phyloP scores from a whole-genome alignment of 371 early-diverging fungal genomes.

The Zopfochytrium polystomum region DNA sequence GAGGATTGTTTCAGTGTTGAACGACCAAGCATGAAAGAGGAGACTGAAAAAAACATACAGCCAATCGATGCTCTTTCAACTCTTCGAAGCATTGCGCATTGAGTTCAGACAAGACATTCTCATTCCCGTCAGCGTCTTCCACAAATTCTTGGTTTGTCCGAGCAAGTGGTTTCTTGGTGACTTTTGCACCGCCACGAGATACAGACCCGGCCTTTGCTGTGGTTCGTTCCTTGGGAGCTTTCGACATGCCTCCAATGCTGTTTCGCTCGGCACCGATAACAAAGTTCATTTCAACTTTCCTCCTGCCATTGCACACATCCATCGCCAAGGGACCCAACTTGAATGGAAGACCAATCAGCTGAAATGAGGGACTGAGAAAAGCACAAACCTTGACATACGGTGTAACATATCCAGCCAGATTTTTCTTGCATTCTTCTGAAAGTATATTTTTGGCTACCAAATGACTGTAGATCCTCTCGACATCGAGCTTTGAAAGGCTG shows the following conservation, averaged over 20 bases:
- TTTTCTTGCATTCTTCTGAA: slow-evolving; percentile 44
- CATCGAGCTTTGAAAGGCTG: slow-evolving; percentile 45
- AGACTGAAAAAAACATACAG: slow-evolving; percentile 10
- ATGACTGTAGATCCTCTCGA: slow-evolving; percentile 65
- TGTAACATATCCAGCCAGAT: slow-evolving; percentile 37
- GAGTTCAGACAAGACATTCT: neutral
- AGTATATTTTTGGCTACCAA: slow-evolving; percentile 61
- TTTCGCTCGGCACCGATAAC: neutral
- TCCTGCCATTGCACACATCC: slow-evolving; percentile 4
- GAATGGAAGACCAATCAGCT: neutral
- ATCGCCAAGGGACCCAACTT: slow-evolving; percentile 3
- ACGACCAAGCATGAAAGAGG: slow-evolving; percentile 6
- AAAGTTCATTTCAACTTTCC: slow-evolving; percentile 5
- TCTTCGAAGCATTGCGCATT: slow-evolving; percentile 17
- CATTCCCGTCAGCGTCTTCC: neutral
- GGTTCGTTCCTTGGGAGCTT: neutral
- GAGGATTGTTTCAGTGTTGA: slow-evolving; percentile 7
- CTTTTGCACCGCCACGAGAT: slow-evolving; percentile 22
- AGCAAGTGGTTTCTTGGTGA: neutral
- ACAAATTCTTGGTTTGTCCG: slow-evolving; percentile 4
- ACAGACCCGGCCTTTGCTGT: neutral
- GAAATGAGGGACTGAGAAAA: neutral
- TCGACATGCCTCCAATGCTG: neutral
- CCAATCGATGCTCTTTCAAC: slow-evolving; percentile 11
- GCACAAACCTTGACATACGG: slow-evolving; percentile 34